phyloP scores from a whole-genome alignment of 2,329 filamentous ascomycete species.

The Aureobasidium sp. region DNA sequence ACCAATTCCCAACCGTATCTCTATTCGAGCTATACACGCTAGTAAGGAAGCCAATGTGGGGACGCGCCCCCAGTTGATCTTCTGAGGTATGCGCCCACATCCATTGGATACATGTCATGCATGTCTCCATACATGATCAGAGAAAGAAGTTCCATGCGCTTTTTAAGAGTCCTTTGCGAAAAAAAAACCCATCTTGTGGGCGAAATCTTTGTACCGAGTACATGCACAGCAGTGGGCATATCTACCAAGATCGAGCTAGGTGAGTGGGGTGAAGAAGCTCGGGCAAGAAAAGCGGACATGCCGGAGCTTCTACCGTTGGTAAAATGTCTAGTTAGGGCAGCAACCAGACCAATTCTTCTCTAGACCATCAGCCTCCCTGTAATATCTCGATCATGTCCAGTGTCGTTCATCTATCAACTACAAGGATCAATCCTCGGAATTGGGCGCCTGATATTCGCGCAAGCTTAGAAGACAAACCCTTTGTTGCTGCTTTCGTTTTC shows the following conservation, averaged over 20 bases:
- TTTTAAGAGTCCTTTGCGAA: background rate
- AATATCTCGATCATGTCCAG: background rate
- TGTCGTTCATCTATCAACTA: background rate
- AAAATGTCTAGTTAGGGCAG: background rate
- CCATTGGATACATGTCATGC: background rate
- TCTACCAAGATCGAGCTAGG: background rate
- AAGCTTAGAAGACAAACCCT: background rate
- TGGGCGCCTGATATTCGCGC: background rate
- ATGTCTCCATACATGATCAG: background rate
- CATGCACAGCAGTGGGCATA: background rate
- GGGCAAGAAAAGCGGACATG: background rate
- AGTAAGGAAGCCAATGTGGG: background rate
- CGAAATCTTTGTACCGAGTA: background rate
- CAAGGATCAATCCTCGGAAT: background rate
- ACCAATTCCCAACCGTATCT: constrained; percentile 1
- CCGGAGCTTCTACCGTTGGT: background rate
- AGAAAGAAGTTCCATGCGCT: background rate
- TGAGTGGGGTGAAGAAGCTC: background rate
- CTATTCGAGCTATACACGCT: background rate
- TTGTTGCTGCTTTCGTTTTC: background rate
- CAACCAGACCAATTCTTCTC: background rate
- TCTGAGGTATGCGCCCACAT: background rate
- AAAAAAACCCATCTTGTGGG: background rate
- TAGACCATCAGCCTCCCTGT: background rate
- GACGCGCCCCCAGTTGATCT: background rate